Evolutionary conservation across 2,329 filamentous ascomycete species (phyloP).

Genomic region (Calonectria pauciramosa): DNA sequence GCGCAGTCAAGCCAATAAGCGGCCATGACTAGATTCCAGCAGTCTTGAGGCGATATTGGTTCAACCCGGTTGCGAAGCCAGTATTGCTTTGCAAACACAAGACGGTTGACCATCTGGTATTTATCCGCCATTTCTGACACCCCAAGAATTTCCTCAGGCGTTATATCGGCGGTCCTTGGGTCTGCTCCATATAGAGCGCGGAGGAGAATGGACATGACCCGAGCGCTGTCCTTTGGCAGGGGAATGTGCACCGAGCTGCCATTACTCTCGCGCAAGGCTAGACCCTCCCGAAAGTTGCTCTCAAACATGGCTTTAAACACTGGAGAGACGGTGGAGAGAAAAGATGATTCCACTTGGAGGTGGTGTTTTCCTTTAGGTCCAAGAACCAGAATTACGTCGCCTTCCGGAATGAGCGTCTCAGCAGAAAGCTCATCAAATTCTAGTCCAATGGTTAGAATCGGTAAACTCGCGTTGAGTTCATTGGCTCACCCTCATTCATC

Average conservation of each 20-base stretch:
- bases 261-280: background rate
- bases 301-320: slow-evolving; percentile 5
- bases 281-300: background rate
- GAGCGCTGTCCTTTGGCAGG: background rate
- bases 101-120: slow-evolving; percentile 1
- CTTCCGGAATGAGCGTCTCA: background rate
- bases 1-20: slow-evolving; percentile 4
- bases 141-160: background rate
- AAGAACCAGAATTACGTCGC: background rate
- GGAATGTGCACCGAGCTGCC: background rate
- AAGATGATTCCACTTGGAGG: background rate
- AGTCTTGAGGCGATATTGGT: background rate
- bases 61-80: background rate
- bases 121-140: background rate
- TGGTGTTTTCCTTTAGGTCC: background rate
- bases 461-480: background rate
- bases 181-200: background rate
- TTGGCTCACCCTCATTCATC: background rate
- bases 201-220: background rate
- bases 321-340: background rate
- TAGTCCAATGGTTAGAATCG: background rate
- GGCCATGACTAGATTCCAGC: background rate
- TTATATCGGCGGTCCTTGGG: background rate
- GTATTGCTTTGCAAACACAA: background rate
- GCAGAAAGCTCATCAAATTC: background rate